A percentile compares a stretch with the other conserved stretches of the same genome.
These are phyloP conservation scores for Mycena galopus DNA, from an alignment of 768 basidiomycete species.

Conservation along the genomic window DNA sequence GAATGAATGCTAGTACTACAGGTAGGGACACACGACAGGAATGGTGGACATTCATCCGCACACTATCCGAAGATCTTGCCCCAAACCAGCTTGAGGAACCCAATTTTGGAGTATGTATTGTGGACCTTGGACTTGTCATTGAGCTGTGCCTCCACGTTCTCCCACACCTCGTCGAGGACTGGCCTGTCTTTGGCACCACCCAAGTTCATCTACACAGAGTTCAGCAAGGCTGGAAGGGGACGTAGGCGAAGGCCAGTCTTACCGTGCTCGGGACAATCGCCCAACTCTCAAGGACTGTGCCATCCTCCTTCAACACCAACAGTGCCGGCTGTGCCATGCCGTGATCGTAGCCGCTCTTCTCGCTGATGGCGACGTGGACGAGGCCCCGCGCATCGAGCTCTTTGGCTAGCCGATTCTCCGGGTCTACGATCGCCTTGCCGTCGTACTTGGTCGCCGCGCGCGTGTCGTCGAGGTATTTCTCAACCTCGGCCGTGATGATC, in stretches of 20 bases:
- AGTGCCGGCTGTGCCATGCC: conserved; percentile 16
- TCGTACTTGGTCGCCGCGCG: conserved; percentile 13
- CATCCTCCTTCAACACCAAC: background rate
- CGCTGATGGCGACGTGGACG: conserved; percentile 18
- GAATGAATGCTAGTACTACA: conserved; percentile 4
- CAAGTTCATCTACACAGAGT: conserved; percentile 6
- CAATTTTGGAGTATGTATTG: no score
- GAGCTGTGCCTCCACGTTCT: no score
- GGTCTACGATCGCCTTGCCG: conserved; percentile 17
- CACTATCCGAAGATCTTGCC: no score
- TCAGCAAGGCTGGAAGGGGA: conserved; percentile 7
- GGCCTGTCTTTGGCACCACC: background rate
- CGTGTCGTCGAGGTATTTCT: conserved; percentile 14
- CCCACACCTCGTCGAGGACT: no score
- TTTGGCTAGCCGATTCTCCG: conserved; percentile 16
- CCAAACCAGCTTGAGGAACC: no score
- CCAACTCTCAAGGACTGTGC: conserved; percentile 7
- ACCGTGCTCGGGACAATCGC: conserved; percentile 17
- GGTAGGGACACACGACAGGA: conserved; percentile 9
- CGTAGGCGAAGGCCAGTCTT: conserved; percentile 2
- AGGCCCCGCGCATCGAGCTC: conserved; percentile 16
- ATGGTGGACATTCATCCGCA: background rate
- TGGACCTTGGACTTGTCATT: no score
- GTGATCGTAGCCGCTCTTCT: conserved; percentile 16
- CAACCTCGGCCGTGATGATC: conserved; percentile 12